Evolutionary conservation across 176 grass and related monocot species (phyloP).

Genomic region (Aegilops tauschii): DNA sequence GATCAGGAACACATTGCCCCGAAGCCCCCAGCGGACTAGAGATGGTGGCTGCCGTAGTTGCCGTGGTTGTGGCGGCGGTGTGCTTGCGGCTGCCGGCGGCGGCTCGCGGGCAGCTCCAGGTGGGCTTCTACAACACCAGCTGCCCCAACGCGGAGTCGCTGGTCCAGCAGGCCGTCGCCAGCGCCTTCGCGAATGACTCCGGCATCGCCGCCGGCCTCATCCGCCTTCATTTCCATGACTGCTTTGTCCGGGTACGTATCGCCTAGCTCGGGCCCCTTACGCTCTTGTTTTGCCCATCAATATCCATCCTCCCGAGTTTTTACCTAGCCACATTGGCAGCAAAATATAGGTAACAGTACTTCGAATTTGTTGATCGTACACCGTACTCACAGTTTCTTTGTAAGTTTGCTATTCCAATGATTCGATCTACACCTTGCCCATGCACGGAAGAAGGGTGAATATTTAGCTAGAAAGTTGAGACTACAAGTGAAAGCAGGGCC

Average conservation of each 20-base stretch:
- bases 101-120: background rate
- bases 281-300: too few relatives aligned
- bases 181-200: slow-evolving; percentile 6
- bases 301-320: background rate
- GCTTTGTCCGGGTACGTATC: background rate
- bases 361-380: background rate
- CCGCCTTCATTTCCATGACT: slow-evolving; percentile 10
- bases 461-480: background rate
- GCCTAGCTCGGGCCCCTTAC: background rate
- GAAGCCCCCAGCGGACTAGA: background rate
- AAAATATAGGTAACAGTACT: too few relatives aligned
- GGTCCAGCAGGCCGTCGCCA: slow-evolving; percentile 6
- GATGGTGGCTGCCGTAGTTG: background rate
- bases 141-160: slow-evolving; percentile 2
- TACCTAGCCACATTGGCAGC: background rate
- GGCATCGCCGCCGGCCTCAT: slow-evolving; percentile 11
- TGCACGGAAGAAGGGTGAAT: too few relatives aligned
- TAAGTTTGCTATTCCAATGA: too few relatives aligned
- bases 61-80: background rate
- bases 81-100: slow-evolving; percentile 4
- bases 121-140: slow-evolving; percentile 12
- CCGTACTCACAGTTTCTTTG: background rate
- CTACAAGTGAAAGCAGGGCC: background rate
- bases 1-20: background rate
- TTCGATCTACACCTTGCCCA: too few relatives aligned